Evolutionary conservation across 495 filamentous ascomycete genomes (phyloP), one percentile per base, ranked within the genome.

Genomic region (Articulospora tetracladia): DNA sequence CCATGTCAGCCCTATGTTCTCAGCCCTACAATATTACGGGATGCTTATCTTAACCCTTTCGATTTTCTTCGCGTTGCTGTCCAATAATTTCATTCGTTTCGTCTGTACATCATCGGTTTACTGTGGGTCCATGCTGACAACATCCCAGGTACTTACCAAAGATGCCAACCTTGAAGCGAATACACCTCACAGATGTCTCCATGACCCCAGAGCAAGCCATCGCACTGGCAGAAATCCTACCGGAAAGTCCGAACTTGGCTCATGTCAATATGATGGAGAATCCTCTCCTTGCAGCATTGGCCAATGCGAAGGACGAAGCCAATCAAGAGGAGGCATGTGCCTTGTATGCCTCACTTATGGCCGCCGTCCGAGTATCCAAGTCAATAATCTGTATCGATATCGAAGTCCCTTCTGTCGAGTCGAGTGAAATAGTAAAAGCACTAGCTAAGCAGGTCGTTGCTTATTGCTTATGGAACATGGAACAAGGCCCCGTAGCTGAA

Each of bases 231-330:
- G 94, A 98, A 68, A 82, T 97, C 32, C 74, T 98, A 0, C 92
- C 94, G 0, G 94, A 98, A 69, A 84, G 86, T 49, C 82, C 83
- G n/a, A 82, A 79, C 53, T 73, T 98, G 20, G 91, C 92, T 20
- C 93, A 98, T 74, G 74, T 98, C 65, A 96, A 87, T 69, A 83
- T 98, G 17, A 69, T 96, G 26, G 91, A 94, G 59, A 98, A 98
- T 66, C 83, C 87, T 0, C 74, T 84, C 52, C 76, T 98, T 10
- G 76, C 77, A 4, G 77, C 79, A 17, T 72, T 96, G 26, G 86
- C 90, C 3, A 73, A 80, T 54, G 86, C 85, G 25, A 86, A 82
- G 30, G 87, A 80, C 34, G 89, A 94, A 59, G 85, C 82, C 30
- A 78, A 74, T 20, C 89, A 95, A 68, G 92, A 98, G 72, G 94